Percentiles rank a stretch among this genome's conserved stretches.
These are phyloP conservation scores for Verticillium zaregamsianum DNA, from an alignment of 2,329 filamentous ascomycete genomes.

Conservation along the genomic window DNA sequence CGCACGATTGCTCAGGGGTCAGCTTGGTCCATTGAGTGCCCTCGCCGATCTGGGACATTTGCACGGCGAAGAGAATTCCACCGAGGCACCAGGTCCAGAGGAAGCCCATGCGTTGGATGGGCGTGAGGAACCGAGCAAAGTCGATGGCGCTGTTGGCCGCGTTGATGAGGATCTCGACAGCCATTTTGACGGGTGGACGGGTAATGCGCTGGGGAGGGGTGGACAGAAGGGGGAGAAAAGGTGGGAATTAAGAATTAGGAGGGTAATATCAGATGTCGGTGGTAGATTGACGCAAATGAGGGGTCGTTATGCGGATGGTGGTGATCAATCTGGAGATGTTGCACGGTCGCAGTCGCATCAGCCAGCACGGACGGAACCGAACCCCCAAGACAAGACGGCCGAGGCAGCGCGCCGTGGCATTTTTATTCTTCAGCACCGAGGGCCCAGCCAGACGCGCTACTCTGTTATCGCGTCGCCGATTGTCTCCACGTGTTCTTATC, in stretches of 20 bases:
- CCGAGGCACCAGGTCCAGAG: conserved; percentile 14
- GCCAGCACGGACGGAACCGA: background rate
- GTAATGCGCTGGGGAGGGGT: background rate
- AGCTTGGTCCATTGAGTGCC: background rate
- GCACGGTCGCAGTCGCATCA: background rate
- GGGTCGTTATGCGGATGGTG: background rate
- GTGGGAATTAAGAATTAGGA: background rate
- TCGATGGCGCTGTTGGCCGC: background rate
- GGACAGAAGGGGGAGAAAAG: background rate
- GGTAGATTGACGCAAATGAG: background rate
- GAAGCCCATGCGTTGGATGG: conserved; percentile 14
- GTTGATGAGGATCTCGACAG: background rate
- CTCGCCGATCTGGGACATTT: conserved; percentile 14
- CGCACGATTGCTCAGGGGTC: background rate
- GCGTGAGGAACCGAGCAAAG: background rate
- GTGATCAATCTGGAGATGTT: background rate
- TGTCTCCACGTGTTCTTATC: background rate
- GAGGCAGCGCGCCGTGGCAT: background rate
- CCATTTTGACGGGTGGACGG: background rate
- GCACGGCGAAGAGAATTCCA: conserved; percentile 16
- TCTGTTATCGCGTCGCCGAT: background rate
- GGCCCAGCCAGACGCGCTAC: background rate
- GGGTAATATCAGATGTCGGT: background rate
- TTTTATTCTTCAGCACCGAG: background rate
- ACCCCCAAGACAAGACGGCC: background rate